phyloP scores from a whole-genome alignment of 495 filamentous ascomycete species.

The Cairneyella variabilis region DNA sequence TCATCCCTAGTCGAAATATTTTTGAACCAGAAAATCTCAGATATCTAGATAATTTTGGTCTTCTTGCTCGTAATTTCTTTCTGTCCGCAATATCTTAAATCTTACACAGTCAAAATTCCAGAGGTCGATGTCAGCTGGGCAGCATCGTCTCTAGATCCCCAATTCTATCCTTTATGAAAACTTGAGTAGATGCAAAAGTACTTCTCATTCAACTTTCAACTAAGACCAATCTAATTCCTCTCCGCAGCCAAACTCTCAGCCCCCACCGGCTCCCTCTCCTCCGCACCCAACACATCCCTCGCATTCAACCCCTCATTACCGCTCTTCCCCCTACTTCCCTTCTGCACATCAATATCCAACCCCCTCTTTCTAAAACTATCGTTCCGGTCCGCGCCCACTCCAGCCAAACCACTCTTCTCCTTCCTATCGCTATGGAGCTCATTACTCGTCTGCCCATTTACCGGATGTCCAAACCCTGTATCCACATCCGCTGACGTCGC shows the following conservation, averaged over 20 bases:
- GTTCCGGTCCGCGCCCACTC: conserved; percentile 39
- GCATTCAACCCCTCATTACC: conserved; percentile 30
- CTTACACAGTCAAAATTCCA: no score
- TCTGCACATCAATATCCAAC: conserved; percentile 34
- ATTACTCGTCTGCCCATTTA: conserved; percentile 53
- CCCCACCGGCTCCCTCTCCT: conserved; percentile 40
- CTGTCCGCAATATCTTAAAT: no score
- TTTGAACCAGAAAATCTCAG: no score
- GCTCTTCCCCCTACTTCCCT: conserved; percentile 33
- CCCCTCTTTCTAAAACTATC: conserved; percentile 33
- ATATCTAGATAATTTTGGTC: no score
- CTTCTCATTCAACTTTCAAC: no score
- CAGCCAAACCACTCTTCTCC: conserved; percentile 48
- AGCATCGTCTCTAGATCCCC: no score
- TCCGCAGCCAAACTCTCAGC: conserved; percentile 47
- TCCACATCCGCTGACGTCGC: conserved; percentile 62
- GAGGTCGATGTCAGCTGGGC: no score
- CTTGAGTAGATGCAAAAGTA: no score
- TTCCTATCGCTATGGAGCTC: conserved; percentile 59
- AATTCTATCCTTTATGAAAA: no score
- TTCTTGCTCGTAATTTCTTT: no score
- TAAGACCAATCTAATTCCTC: conserved; percentile 19
- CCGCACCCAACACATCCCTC: conserved; percentile 29
- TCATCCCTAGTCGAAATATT: no score
- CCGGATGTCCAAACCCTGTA: conserved; percentile 55